Evolutionary conservation across 371 early-diverging fungal species (phyloP).

Genomic region (Mortierella sp.): DNA sequence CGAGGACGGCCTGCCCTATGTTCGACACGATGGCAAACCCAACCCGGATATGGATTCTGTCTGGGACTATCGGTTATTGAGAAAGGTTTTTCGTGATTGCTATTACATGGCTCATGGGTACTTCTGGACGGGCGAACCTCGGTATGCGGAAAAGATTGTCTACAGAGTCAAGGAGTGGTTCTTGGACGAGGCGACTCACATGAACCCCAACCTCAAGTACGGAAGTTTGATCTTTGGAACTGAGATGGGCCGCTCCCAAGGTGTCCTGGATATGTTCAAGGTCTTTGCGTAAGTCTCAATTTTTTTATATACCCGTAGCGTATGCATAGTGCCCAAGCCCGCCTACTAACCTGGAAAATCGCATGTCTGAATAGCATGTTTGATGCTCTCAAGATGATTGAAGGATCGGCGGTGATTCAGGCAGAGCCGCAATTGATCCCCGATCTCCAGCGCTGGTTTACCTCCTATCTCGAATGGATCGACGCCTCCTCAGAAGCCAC

Average conservation of each 20-base stretch:
- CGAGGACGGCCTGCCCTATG: constrained; percentile 57
- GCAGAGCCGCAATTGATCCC: constrained; percentile 39
- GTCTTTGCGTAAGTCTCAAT: constrained; percentile 34
- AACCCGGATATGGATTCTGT: constrained; percentile 61
- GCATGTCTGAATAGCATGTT: constrained; percentile 25
- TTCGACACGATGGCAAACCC: constrained; percentile 54
- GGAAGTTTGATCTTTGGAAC: constrained; percentile 55
- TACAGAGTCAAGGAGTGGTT: constrained; percentile 60
- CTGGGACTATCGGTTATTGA: constrained; percentile 55
- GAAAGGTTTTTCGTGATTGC: constrained; percentile 56
- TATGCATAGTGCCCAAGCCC: neutral
- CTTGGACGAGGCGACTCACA: constrained; percentile 56
- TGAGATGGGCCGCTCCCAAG: constrained; percentile 39
- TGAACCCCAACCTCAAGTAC: constrained; percentile 63
- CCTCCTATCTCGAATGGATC: constrained; percentile 50
- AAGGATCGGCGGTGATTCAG: constrained; percentile 32
- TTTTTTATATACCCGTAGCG: neutral
- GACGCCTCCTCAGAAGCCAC: constrained; percentile 41
- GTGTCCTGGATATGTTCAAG: constrained; percentile 59
- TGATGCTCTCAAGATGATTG: constrained; percentile 45
- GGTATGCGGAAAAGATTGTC: constrained; percentile 56
- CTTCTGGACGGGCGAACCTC: constrained; percentile 59
- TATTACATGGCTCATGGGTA: constrained; percentile 58
- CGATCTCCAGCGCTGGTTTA: constrained; percentile 50
- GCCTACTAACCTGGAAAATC: neutral